Evolutionary conservation across 768 basidiomycete genomes (phyloP).

Genomic region (Russula foetens): DNA sequence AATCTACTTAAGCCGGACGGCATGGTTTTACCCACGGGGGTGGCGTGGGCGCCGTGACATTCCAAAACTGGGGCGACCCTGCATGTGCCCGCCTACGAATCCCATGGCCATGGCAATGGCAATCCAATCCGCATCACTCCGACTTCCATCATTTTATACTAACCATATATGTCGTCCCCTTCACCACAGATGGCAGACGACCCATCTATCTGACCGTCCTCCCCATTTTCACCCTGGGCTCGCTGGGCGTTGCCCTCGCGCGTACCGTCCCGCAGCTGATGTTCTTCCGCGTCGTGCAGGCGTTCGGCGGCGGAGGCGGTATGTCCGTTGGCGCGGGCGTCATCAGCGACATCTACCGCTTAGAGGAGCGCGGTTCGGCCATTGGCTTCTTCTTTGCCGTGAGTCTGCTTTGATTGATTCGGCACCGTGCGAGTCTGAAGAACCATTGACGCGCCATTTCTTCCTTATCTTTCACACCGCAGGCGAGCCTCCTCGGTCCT

Average conservation of each 20-base stretch:
- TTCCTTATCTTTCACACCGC: background rate
- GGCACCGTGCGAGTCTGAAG: too few relatives aligned
- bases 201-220: slow-evolving; percentile 50
- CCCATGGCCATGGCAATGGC: too few relatives aligned
- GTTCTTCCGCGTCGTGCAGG: slow-evolving; percentile 57
- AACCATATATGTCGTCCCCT: background rate
- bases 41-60: background rate
- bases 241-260: slow-evolving; percentile 49
- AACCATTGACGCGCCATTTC: too few relatives aligned
- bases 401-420: too few relatives aligned
- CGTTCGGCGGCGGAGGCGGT: slow-evolving; percentile 51
- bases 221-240: slow-evolving; percentile 50
- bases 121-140: too few relatives aligned
- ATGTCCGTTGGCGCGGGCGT: slow-evolving; percentile 50
- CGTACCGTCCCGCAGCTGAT: slow-evolving; percentile 39
- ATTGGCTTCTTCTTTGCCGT: slow-evolving; percentile 55
- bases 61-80: too few relatives aligned
- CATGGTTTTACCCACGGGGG: background rate
- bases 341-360: slow-evolving; percentile 57
- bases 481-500: slow-evolving; percentile 51
- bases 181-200: slow-evolving; percentile 54
- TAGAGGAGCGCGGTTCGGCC: slow-evolving; percentile 53
- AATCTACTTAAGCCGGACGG: background rate
- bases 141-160: too few relatives aligned
- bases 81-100: too few relatives aligned